A percentile compares a stretch with the other conserved stretches of the same genome.
phyloP scores from a whole-genome alignment of 2,329 filamentous ascomycete genomes.

The Hymenoscyphus fructigenus region DNA sequence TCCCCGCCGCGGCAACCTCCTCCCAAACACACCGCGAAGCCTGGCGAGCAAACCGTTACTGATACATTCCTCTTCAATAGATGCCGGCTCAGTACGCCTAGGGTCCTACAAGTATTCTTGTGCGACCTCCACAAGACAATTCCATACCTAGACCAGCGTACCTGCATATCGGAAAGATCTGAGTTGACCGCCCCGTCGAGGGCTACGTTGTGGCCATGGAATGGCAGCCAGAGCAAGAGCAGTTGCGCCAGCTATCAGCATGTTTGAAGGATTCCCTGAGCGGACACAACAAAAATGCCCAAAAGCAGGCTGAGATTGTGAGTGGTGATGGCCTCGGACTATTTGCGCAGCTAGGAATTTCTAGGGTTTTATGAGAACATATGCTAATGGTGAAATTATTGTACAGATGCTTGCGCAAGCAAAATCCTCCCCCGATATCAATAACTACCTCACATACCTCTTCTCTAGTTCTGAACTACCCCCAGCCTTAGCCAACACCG shows the following conservation, averaged over 20 bases:
- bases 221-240: slow-evolving; percentile 89
- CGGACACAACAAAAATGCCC: slow-evolving; percentile 72
- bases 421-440: slow-evolving; percentile 85
- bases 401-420: slow-evolving; percentile 88
- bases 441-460: slow-evolving; percentile 94
- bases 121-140: slow-evolving; percentile 31
- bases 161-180: slow-evolving; percentile 34
- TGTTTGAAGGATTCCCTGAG: slow-evolving; percentile 92
- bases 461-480: slow-evolving; percentile 71
- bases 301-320: slow-evolving; percentile 88
- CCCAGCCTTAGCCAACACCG: slow-evolving; percentile 49
- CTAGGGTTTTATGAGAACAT: slow-evolving; percentile 4
- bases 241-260: slow-evolving; percentile 82
- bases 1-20: not conserved
- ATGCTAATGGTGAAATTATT: slow-evolving; percentile 14
- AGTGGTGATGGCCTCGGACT: slow-evolving; percentile 40
- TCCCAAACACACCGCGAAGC: not conserved
- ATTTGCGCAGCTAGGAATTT: too few relatives aligned
- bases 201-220: slow-evolving; percentile 57
- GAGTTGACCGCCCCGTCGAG: slow-evolving; percentile 22
- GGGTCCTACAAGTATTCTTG: slow-evolving; percentile 36
- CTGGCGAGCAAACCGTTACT: slow-evolving; percentile 15
- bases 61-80: slow-evolving; percentile 22
- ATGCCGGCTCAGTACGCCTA: slow-evolving; percentile 31
- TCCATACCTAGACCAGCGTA: slow-evolving; percentile 26